A percentile compares a stretch with the other conserved stretches of the same genome.
phyloP scores from a whole-genome alignment of 2,329 filamentous ascomycete genomes.

The Penicillium sp. region DNA sequence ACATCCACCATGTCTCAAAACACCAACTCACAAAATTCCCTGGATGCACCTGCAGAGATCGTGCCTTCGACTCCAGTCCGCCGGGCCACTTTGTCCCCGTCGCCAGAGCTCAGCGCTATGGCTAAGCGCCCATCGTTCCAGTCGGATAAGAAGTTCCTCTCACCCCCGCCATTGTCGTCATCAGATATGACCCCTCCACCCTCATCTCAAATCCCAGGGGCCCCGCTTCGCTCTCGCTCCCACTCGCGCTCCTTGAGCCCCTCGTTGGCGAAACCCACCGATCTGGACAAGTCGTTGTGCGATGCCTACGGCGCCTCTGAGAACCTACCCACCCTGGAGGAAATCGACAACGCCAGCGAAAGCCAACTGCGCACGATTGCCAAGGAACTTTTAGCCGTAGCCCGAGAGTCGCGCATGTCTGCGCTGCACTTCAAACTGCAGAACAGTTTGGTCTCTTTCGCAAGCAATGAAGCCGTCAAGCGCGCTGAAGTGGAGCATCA shows the following conservation, averaged over 20 bases:
- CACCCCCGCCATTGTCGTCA: slow-evolving; percentile 42
- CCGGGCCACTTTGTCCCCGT: slow-evolving; percentile 29
- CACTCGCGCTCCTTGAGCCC: slow-evolving; percentile 26
- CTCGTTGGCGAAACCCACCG: slow-evolving; percentile 41
- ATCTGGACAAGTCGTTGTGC: slow-evolving; percentile 37
- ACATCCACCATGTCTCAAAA: slow-evolving; percentile 28
- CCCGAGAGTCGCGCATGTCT: slow-evolving; percentile 67
- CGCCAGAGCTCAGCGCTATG: slow-evolving; percentile 28
- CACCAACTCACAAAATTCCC: slow-evolving; percentile 27
- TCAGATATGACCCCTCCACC: slow-evolving; percentile 54
- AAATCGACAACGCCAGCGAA: slow-evolving; percentile 46
- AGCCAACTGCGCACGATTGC: slow-evolving; percentile 49
- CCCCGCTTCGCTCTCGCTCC: slow-evolving; percentile 37
- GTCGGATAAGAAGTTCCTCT: slow-evolving; percentile 31
- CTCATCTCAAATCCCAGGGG: slow-evolving; percentile 49
- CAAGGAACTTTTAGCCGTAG: slow-evolving; percentile 44
- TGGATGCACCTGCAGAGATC: slow-evolving; percentile 35
- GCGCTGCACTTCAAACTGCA: slow-evolving; percentile 86
- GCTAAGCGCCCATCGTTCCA: slow-evolving; percentile 27
- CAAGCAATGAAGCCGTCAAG: slow-evolving; percentile 75
- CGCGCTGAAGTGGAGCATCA: slow-evolving; percentile 84
- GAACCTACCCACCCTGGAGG: slow-evolving; percentile 42
- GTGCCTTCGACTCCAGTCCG: slow-evolving; percentile 30
- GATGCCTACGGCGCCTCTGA: slow-evolving; percentile 37
- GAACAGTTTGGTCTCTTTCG: slow-evolving; percentile 71